Base-by-base conservation (phyloP, 176 grass and related monocot genomes). In the Musa beccarii region DNA sequence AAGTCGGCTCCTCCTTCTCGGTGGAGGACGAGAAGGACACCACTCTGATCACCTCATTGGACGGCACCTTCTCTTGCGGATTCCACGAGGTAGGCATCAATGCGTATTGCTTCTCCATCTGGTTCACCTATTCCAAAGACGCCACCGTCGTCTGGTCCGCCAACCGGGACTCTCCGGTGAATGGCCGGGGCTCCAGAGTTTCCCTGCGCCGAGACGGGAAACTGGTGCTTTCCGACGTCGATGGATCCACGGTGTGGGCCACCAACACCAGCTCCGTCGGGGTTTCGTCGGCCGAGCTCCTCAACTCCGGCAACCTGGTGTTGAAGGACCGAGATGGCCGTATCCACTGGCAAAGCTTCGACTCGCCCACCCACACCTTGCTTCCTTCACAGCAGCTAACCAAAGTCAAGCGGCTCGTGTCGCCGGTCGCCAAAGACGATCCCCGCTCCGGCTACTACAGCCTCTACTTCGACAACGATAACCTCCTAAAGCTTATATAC, bases 101-200 rank as follows among this genome's bases (percentile, higher is more conserved):
- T 75, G 88, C 81, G 12, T 96, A 84, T 68, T 77, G 81, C 76
- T 96, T 91, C 64, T 86, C 92, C 15, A 86, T 96, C 51, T 96
- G 92, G 88, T 91, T 89, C 83, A 54, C 79, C 8, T 65, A 73
- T 49, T 69, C 83, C 24, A 15, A 23, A 1, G 51, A 86, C 9
- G 88, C 67, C 75, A 84, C 84, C 1, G 53, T 87, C 1, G 92
- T 86, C 34, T 96, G 92, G 88, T 80, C 88, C 20, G 88, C 88
- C 25, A 96, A 91, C 74, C 84, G 86, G 16, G 81, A 77, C 16
- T 22, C 55, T 1, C 82, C 67, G 0, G 86, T 91, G 57, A 96
- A 96, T 50, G 89, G 92, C 20, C 65, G 34, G 52, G 92, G 86
- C 63, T 91, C 92, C n/a, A 71, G 67, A 43, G 61, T 89, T 20